A percentile compares a stretch with the other conserved stretches of the same genome.
phyloP scores from a whole-genome alignment of 495 filamentous ascomycete genomes.

The Aspergillus bridgeri region DNA sequence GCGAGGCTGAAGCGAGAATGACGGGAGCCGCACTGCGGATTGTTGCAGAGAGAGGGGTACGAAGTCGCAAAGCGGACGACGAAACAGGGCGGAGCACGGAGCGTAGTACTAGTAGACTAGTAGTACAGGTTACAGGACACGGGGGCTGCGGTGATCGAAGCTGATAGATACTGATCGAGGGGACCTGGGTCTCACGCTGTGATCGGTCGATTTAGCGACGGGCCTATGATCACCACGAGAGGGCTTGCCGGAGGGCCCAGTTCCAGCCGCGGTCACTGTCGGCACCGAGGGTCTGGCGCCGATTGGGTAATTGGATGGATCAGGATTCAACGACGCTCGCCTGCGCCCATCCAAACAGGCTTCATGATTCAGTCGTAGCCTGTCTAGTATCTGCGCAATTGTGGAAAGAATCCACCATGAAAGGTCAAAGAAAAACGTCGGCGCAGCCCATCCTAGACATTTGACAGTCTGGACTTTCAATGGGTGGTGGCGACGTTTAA shows the following conservation, averaged over 20 bases:
- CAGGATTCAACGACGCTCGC: not conserved
- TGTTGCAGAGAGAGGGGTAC: not conserved
- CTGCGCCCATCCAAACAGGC: not conserved
- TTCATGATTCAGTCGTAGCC: not conserved
- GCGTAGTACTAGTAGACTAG: not conserved
- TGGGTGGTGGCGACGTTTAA: not conserved
- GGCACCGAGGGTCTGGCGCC: slow-evolving; percentile 3
- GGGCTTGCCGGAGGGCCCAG: slow-evolving; percentile 6
- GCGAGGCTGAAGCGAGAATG: not conserved
- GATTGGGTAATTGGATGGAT: slow-evolving; percentile 8
- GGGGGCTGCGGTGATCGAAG: not conserved
- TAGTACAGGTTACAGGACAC: not conserved
- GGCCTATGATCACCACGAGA: slow-evolving; percentile 16
- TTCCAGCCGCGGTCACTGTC: slow-evolving; percentile 12
- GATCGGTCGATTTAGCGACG: not conserved
- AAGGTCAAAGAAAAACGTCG: not conserved
- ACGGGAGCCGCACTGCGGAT: not conserved
- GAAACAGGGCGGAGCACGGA: no score
- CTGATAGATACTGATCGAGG: not conserved
- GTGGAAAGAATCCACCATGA: not conserved
- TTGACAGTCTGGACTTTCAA: not conserved
- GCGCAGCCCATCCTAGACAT: not conserved
- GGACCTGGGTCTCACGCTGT: not conserved
- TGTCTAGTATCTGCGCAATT: not conserved
- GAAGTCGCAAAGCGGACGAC: no score